Evolutionary conservation across 1,284 basidiomycete species (phyloP).

Genomic region (Pterulicium gracile): DNA sequence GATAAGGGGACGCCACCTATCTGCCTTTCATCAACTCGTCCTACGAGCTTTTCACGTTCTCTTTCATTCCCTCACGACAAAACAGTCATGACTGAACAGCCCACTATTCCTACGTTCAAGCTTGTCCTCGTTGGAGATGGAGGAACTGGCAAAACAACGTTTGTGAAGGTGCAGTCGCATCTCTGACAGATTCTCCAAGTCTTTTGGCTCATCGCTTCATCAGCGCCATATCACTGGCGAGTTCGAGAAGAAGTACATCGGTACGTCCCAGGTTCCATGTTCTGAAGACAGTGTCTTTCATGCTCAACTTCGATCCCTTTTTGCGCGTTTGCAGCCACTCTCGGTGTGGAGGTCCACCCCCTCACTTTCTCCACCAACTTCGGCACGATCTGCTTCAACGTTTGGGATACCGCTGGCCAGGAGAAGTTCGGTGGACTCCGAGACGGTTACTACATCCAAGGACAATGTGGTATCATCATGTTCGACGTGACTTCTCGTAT

Average conservation of each 20-base stretch:
- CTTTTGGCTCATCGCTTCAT: conserved; percentile 36
- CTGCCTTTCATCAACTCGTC: conserved; percentile 6
- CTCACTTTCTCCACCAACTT: conserved; percentile 96
- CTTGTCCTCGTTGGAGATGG: conserved; percentile 98
- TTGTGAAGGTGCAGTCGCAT: conserved; percentile 72
- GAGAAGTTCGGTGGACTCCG: conserved; percentile 99
- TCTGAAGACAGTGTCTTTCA: conserved; percentile 11
- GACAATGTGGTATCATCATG: conserved; percentile 99
- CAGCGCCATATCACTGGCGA: conserved; percentile 98
- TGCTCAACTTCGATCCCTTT: conserved; percentile 10
- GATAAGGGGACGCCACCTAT: not conserved
- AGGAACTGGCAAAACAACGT: conserved; percentile 97
- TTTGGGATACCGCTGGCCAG: conserved; percentile 99
- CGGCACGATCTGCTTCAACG: conserved; percentile 98
- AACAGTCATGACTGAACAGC: conserved; percentile 33
- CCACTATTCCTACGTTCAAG: conserved; percentile 86
- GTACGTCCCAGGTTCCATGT: conserved; percentile 33
- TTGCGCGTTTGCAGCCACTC: conserved; percentile 84
- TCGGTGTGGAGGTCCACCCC: conserved; percentile 99
- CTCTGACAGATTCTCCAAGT: conserved; percentile 22
- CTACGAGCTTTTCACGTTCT: conserved; percentile 9
- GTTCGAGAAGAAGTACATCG: conserved; percentile 99
- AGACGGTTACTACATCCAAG: conserved; percentile 98
- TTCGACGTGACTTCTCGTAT: conserved; percentile 99
- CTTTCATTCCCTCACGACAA: conserved; percentile 9